Evolutionary conservation across 2,329 filamentous ascomycete species (phyloP).

Genomic region (Juglanconis sp.): DNA sequence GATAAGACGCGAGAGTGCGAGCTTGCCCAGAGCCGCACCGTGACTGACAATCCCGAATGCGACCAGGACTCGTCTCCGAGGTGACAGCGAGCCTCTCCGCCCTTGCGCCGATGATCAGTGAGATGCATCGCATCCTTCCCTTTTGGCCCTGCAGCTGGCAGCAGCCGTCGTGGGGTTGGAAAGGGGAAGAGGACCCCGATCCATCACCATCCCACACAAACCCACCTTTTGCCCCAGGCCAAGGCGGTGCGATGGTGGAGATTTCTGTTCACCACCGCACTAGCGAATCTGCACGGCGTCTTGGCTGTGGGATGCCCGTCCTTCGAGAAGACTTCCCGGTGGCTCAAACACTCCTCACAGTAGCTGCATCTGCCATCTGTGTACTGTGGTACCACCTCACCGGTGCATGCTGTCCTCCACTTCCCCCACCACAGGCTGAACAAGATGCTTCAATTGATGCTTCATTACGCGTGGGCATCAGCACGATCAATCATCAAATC

Average conservation of each 20-base stretch:
- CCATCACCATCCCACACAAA: background rate
- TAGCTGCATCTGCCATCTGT: too few relatives aligned
- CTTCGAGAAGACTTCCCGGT: background rate
- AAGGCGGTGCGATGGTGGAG: background rate
- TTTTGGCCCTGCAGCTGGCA: background rate
- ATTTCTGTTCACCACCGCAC: background rate
- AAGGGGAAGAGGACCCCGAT: conserved; percentile 1
- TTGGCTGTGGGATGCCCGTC: background rate
- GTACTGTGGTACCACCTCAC: too few relatives aligned
- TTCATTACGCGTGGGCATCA: background rate
- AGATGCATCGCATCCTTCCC: background rate
- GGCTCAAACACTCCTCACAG: too few relatives aligned
- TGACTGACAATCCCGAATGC: background rate
- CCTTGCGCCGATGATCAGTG: background rate
- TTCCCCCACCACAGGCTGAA: background rate
- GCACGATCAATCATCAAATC: background rate
- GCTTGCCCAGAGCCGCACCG: background rate
- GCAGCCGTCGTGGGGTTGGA: background rate
- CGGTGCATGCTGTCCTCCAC: too few relatives aligned
- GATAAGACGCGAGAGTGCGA: background rate
- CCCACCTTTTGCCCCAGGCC: conserved; percentile 1
- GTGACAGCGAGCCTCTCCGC: background rate
- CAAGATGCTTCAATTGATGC: background rate
- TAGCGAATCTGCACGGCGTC: background rate
- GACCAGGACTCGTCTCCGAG: too few relatives aligned